phyloP scores from a whole-genome alignment of 129 eudicot genomes.

The Solidago caesia region DNA sequence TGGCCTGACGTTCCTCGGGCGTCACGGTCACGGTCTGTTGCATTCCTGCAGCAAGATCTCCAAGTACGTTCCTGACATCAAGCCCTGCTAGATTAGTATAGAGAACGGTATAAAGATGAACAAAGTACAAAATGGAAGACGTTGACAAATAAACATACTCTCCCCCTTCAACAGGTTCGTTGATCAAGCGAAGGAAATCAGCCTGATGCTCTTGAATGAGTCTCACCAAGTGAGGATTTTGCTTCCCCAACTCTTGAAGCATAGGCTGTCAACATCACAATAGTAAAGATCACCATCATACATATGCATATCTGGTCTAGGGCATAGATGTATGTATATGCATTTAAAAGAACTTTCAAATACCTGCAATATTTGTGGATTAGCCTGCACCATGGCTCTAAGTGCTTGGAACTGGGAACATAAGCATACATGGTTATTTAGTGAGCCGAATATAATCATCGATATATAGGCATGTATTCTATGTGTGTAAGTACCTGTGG shows the following conservation, averaged over 20 bases:
- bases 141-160: constrained; percentile 38
- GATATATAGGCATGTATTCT: not conserved
- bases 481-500: constrained; percentile 50
- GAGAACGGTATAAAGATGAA: not conserved
- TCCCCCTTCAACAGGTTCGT: constrained; percentile 91
- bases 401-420: constrained; percentile 80
- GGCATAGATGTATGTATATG: not conserved
- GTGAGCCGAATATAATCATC: not conserved
- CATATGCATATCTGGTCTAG: not conserved
- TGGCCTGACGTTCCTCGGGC: constrained; percentile 88
- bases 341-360: not conserved
- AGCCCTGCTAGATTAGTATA: not conserved
- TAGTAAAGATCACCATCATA: not conserved
- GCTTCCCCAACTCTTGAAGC: constrained; percentile 96
- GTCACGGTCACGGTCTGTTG: constrained; percentile 84
- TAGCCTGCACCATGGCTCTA: constrained; percentile 93
- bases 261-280: constrained; percentile 62
- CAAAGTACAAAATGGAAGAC: not conserved
- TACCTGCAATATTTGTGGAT: constrained; percentile 96
- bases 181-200: constrained; percentile 84
- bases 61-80: constrained; percentile 58
- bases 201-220: constrained; percentile 90
- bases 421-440: constrained; percentile 1
- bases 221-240: constrained; percentile 79
- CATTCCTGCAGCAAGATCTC: constrained; percentile 62